Evolutionary conservation across 805 yeast genomes (phyloP), one percentile per base, ranked within the genome.

Genomic region (Ogataea populi-albae): DNA sequence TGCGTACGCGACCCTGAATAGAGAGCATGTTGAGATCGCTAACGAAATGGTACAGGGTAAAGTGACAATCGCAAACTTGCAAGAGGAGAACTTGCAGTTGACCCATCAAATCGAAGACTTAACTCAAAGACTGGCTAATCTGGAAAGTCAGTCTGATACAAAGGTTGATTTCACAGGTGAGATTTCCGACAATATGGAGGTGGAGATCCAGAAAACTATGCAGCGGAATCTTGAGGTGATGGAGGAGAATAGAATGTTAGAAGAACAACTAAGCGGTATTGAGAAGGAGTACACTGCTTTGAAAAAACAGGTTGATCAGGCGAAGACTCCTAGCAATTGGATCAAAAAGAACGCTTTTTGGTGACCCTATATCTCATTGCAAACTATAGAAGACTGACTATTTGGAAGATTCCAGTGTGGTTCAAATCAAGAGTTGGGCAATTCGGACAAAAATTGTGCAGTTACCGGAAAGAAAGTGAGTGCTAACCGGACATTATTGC

Each of bases 41-140:
- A 91, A 89, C 61, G 86, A 80, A 46, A 77, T 93, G 79, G 87
- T 91, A 22, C 77, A 77, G 45, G 81, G 85, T 25, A 80, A 93
- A 52, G 75, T 89, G 26, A 73, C 69, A 35, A 68, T 84, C 17
- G 96, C 94, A 2, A 81, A 82, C 22, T 58, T 91, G 17, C 67
- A 73, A 32, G 91, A 86, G 49, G 95, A 86, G 40, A 85, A 86
- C 42, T 71, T 65, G 17, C 85, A 79, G 29, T 62, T 88, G 32
- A 56, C 63, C 18, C 54, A 57, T 2, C 73, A 68, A 35, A 72
- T 81, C 25, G 61, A 57, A 2, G 76, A 70, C 8, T 61, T 81
- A 29, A 68, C 68, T 29, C 48, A 61, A 26, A 66, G 75, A 33
- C 38, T 65, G 14, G 49, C 46, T n/a, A 57, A 61, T 15, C 50